Evolutionary conservation across 495 filamentous ascomycete species (phyloP).

Genomic region (Evansstolkia leycettana): DNA sequence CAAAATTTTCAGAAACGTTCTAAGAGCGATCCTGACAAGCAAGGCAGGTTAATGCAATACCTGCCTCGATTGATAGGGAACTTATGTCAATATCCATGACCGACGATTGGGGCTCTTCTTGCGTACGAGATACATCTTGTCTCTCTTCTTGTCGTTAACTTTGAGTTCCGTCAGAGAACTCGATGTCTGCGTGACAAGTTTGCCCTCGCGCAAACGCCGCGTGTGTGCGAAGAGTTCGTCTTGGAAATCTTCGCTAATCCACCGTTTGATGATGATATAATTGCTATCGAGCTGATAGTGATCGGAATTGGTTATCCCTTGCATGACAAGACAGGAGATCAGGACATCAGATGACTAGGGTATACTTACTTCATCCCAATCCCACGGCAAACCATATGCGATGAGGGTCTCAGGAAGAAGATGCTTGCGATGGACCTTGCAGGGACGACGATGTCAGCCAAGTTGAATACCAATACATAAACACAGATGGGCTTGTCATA

Average conservation of each 20-base stretch:
- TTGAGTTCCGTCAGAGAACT: conserved; percentile 34
- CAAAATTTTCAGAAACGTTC: no score
- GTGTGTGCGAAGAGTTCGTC: conserved; percentile 64
- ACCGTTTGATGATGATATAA: conserved; percentile 65
- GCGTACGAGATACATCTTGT: conserved; percentile 48
- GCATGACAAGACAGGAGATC: background rate
- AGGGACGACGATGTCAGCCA: conserved; percentile 5
- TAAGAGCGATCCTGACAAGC: no score
- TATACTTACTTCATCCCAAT: conserved; percentile 34
- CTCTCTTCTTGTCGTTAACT: conserved; percentile 38
- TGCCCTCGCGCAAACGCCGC: conserved; percentile 43
- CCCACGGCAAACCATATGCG: conserved; percentile 35
- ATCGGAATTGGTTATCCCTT: background rate
- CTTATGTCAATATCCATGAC: conserved; percentile 24
- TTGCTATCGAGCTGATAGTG: conserved; percentile 42
- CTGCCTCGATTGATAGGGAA: background rate
- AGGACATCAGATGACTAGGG: background rate
- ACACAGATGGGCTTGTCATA: background rate
- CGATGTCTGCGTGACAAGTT: conserved; percentile 29
- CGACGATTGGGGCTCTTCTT: conserved; percentile 40
- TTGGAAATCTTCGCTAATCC: conserved; percentile 61
- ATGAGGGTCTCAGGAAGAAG: conserved; percentile 38
- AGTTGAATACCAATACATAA: background rate
- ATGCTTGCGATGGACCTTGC: conserved; percentile 38
- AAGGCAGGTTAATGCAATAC: background rate